These are phyloP conservation scores for Lachnellula arida DNA, from an alignment of 2,329 filamentous ascomycete species.

Conservation along the genomic window DNA sequence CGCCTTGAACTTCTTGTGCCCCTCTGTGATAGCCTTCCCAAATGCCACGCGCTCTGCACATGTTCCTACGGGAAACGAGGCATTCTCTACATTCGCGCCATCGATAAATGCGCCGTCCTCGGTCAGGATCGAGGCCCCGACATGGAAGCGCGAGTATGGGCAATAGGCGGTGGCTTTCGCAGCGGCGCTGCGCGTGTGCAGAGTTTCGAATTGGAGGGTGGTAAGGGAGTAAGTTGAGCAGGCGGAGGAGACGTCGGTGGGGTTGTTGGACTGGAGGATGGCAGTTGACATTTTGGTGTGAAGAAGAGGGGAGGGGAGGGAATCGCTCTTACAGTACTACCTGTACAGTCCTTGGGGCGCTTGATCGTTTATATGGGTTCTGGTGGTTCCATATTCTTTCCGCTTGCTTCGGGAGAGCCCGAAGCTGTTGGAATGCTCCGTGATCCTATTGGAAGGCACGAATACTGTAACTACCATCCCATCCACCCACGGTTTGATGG, in stretches of 20 bases:
- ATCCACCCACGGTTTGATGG: too few relatives aligned
- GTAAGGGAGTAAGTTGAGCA: slow-evolving; percentile 48
- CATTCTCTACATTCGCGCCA: slow-evolving; percentile 90
- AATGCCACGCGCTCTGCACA: slow-evolving; percentile 93
- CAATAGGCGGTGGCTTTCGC: slow-evolving; percentile 83
- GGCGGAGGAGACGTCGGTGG: slow-evolving; percentile 28
- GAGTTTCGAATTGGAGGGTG: slow-evolving; percentile 56
- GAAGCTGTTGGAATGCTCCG: too few relatives aligned
- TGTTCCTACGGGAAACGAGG: slow-evolving; percentile 86
- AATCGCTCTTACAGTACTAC: too few relatives aligned
- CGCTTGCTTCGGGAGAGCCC: too few relatives aligned
- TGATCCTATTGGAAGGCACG: too few relatives aligned
- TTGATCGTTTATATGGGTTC: too few relatives aligned
- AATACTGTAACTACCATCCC: too few relatives aligned
- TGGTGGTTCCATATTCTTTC: too few relatives aligned
- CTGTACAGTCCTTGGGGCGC: too few relatives aligned
- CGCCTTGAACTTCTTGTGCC: slow-evolving; percentile 57
- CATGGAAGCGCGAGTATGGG: slow-evolving; percentile 66
- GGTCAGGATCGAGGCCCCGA: slow-evolving; percentile 75
- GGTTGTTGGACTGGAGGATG: slow-evolving; percentile 27
- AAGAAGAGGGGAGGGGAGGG: background rate
- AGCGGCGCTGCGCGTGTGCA: slow-evolving; percentile 63
- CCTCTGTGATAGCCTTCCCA: slow-evolving; percentile 64
- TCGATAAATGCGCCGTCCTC: slow-evolving; percentile 42
- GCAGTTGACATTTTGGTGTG: slow-evolving; percentile 17